phyloP scores from a whole-genome alignment of 2,329 filamentous ascomycete species.

The Cladosporium cucumerinum region DNA sequence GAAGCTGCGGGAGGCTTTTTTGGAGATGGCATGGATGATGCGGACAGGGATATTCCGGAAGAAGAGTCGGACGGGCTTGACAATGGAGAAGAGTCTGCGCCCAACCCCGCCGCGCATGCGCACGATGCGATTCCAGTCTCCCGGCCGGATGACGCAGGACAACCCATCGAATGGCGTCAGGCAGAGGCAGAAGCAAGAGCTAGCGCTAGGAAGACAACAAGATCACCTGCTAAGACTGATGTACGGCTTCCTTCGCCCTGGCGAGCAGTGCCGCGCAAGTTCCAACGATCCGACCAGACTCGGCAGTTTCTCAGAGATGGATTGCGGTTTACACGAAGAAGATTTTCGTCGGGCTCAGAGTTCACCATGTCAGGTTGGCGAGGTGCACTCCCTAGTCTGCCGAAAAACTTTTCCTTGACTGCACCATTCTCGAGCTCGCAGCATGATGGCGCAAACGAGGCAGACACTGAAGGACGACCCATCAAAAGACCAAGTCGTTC shows the following conservation, averaged over 20 bases:
- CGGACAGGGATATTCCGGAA: conserved; percentile 7
- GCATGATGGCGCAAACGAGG: conserved; percentile 16
- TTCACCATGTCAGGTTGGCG: conserved; percentile 23
- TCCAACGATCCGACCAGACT: conserved; percentile 36
- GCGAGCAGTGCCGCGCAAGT: conserved; percentile 38
- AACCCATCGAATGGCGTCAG: not conserved
- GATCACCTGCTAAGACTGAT: conserved; percentile 6
- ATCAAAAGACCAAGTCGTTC: conserved; percentile 15
- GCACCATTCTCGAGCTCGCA: conserved; percentile 25
- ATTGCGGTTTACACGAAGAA: conserved; percentile 36
- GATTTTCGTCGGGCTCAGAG: conserved; percentile 41
- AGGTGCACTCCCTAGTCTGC: conserved; percentile 32
- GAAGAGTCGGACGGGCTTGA: conserved; percentile 18
- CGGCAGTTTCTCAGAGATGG: conserved; percentile 39
- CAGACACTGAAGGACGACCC: conserved; percentile 16
- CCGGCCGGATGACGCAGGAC: conserved; percentile 1
- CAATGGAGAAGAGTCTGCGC: conserved; percentile 4
- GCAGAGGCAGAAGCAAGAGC: not conserved
- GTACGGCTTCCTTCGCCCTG: conserved; percentile 45
- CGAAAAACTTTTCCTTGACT: conserved; percentile 27
- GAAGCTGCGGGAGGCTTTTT: conserved; percentile 51
- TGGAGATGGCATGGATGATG: conserved; percentile 22
- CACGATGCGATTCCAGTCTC: not conserved
- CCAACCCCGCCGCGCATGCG: conserved; percentile 6
- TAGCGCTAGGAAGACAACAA: not conserved